These are phyloP conservation scores for Anaeramoeba flamelloides DNA, from an alignment of 78 protist species.

Conservation along the genomic window DNA sequence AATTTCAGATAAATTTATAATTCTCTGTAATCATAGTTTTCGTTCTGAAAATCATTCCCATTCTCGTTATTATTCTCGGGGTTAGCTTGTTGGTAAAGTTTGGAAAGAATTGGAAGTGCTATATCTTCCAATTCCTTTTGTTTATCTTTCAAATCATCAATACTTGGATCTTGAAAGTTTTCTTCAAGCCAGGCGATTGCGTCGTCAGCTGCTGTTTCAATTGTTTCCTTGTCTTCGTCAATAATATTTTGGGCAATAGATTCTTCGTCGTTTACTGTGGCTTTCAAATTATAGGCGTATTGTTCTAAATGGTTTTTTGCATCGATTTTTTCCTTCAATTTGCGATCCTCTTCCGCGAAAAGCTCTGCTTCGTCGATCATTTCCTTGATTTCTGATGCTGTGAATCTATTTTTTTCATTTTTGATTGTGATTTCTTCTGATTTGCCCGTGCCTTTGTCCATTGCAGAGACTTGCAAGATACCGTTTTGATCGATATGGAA, in stretches of 20 bases:
- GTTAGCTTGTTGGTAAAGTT: constrained; percentile 3
- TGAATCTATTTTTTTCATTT: constrained; percentile 48
- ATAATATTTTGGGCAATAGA: background rate
- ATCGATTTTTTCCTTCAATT: too few relatives aligned
- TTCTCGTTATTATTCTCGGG: too few relatives aligned
- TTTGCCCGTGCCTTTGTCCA: constrained; percentile 73
- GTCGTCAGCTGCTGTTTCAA: background rate
- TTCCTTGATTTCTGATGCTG: constrained; percentile 66
- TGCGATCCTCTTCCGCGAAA: constrained; percentile 75
- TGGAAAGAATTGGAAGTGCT: constrained; percentile 1
- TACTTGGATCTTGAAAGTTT: background rate
- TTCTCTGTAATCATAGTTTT: too few relatives aligned
- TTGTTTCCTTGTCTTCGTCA: constrained; percentile 4
- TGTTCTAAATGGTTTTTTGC: constrained; percentile 56
- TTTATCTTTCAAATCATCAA: background rate
- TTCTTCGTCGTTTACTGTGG: background rate
- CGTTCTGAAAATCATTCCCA: too few relatives aligned
- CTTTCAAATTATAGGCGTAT: constrained; percentile 43
- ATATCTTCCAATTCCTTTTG: constrained; percentile 12
- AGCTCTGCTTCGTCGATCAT: constrained; percentile 79
- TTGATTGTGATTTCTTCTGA: constrained; percentile 47
- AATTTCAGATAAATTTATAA: too few relatives aligned
- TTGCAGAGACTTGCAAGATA: constrained; percentile 79
- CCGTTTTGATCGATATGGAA: constrained; percentile 79
- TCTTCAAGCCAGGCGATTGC: constrained; percentile 7